Conservation (phyloP, 164 flowering plant species). For the Akebia trifoliata region DNA sequence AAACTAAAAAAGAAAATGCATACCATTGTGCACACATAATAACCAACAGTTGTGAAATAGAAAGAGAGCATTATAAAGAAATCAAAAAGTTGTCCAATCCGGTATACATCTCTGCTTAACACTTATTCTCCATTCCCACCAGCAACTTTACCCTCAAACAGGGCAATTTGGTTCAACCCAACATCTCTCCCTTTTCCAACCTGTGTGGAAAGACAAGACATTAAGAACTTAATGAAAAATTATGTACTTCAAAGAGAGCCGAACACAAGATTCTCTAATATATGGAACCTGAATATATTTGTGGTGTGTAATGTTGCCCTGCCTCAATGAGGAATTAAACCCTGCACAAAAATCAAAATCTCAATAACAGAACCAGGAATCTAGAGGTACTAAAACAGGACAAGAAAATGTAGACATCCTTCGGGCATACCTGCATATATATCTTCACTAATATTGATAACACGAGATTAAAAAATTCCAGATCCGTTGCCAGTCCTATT, state of each 20-base stretch:
- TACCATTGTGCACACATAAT: slow-evolving; percentile 96
- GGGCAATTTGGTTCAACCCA: slow-evolving; percentile 93
- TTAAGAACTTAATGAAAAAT: not conserved
- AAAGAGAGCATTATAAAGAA: slow-evolving; percentile 94
- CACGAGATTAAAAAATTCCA: no score
- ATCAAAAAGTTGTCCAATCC: slow-evolving; percentile 94
- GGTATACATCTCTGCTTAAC: slow-evolving; percentile 86
- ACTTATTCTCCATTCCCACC: slow-evolving; percentile 99
- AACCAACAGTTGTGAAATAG: slow-evolving; percentile 90
- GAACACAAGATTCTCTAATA: not conserved
- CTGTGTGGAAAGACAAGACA: slow-evolving; percentile 26
- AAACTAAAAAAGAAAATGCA: slow-evolving; percentile 5
- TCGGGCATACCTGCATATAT: no score
- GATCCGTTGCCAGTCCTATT: no score
- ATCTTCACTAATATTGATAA: no score
- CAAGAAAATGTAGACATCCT: no score
- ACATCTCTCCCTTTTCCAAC: slow-evolving; percentile 99
- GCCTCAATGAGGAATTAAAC: slow-evolving; percentile 90
- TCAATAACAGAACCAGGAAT: no score
- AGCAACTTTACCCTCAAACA: slow-evolving; percentile 98
- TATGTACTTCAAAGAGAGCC: not conserved
- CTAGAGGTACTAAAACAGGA: no score
- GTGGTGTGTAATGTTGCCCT: slow-evolving; percentile 95
- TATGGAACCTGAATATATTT: slow-evolving; percentile 86
- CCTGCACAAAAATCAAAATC: no score